Evolutionary conservation across 2,329 filamentous ascomycete species (phyloP), one percentile per base, ranked within the genome.

Genomic region (Ophiostoma ips): DNA sequence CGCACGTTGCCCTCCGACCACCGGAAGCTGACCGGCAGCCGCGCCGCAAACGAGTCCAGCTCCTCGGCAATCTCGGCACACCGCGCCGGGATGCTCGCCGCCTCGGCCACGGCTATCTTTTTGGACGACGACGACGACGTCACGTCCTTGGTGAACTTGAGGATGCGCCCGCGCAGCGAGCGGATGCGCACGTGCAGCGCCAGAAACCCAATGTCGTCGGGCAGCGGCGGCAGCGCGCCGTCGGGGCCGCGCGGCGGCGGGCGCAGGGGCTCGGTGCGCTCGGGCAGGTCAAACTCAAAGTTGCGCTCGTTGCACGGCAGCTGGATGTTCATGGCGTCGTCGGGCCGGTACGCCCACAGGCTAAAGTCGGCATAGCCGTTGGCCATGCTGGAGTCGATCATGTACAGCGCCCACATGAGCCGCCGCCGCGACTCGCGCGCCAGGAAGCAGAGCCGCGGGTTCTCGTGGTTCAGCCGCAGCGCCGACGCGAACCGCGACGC

Each of bases 1-100:
- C 73, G 68, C 4, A 77, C 63, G 30, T 76, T 77, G 53, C 67
- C 71, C 53, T 77, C 74, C 11, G 73, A 77, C 59, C 76, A 78
- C 44, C 72, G 71, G 55, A 79, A 78, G 10, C 73, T 77, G 0
- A 69, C 63, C 1, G 75, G 75, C 5, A 78, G 60, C 21, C 74
- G 66, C 18, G 69, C 67, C 43, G 74, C 73, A 53, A 78, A 78
- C 12, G 69, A 68, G 13, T 70, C 68, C 13, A 71, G 60, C 55
- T 71, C 68, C 10, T 62, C 60, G 5, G 62, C 63, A 4, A 78
- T 68, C 33, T 72, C 70, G 53, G 71, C 69, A 51, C 72, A 69
- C 8, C 72, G 60, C 1, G 64, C 62, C 41, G 73, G 68, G 62
- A 57, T 64, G 65, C 37, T 9, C 7, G 50, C 34, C 1, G 50